These are phyloP conservation scores for Eutrema salsugineum DNA, from an alignment of 441 rosid genomes.

Conservation along the genomic window DNA sequence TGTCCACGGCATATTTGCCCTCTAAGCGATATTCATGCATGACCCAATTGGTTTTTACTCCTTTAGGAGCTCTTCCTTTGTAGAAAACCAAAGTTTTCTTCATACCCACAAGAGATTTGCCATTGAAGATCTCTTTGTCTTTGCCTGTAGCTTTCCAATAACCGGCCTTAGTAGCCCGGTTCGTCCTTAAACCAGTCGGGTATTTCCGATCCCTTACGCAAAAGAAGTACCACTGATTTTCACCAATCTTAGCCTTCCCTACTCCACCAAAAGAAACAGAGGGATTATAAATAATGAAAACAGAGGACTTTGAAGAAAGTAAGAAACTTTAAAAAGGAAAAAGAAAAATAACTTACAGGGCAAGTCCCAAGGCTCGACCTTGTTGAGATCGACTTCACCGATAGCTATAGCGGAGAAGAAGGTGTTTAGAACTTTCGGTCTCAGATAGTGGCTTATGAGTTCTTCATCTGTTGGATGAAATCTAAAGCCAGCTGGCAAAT, in stretches of 20 bases:
- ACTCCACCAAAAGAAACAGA: neutral
- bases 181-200: conserved; percentile 67
- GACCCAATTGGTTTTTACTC: conserved; percentile 76
- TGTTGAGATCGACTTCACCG: conserved; percentile 66
- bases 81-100: conserved; percentile 91
- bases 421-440: conserved; percentile 28
- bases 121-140: conserved; percentile 75
- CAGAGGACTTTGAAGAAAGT: neutral
- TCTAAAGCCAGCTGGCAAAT: conserved; percentile 61
- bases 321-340: neutral
- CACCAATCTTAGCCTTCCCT: conserved; percentile 96
- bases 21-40: conserved; percentile 85
- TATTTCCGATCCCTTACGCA: conserved; percentile 55
- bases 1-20: conserved; percentile 47
- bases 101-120: conserved; percentile 85
- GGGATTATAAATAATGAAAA: neutral
- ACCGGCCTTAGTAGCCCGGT: conserved; percentile 82
- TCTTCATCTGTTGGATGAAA: conserved; percentile 77
- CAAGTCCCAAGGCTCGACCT: conserved; percentile 78
- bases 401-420: conserved; percentile 38
- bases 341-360: conserved; percentile 42
- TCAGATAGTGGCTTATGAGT: conserved; percentile 52
- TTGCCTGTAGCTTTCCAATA: conserved; percentile 97
- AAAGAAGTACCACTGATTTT: conserved; percentile 68
- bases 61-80: conserved; percentile 72